Percentiles rank a stretch among this genome's conserved stretches.
Conservation (phyloP, 495 filamentous ascomycete genomes). For the Neurospora intermedia region DNA sequence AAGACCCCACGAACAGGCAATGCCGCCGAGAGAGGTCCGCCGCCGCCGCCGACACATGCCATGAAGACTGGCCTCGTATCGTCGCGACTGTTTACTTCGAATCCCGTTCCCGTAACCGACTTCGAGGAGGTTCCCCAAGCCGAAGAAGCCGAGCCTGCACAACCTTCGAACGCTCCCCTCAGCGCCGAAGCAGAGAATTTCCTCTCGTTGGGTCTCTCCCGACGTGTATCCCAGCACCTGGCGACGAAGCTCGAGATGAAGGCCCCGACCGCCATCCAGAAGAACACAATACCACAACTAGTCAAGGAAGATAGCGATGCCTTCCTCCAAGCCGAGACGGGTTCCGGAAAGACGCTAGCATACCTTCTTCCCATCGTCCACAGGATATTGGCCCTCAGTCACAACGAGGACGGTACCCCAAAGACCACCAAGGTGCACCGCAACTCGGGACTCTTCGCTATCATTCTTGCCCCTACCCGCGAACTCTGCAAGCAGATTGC, state of each 20-base stretch:
- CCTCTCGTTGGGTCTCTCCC: constrained; percentile 66
- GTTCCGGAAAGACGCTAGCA: constrained; percentile 92
- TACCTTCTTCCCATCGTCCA: constrained; percentile 89
- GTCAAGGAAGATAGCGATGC: constrained; percentile 79
- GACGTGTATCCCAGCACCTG: constrained; percentile 67
- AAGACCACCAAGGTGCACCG: constrained; percentile 49
- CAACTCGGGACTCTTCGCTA: constrained; percentile 82
- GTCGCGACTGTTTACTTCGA: constrained; percentile 85
- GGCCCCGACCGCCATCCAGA: constrained; percentile 90
- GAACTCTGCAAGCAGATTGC: constrained; percentile 92
- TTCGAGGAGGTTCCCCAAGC: constrained; percentile 30
- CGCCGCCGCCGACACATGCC: constrained; percentile 13
- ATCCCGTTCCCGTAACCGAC: constrained; percentile 54
- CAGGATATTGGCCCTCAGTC: constrained; percentile 66
- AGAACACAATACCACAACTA: constrained; percentile 62
- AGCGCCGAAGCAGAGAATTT: constrained; percentile 74
- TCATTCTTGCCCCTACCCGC: constrained; percentile 82
- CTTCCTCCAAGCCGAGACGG: constrained; percentile 94
- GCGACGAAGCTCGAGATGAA: constrained; percentile 79
- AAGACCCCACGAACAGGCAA: constrained; percentile 10
- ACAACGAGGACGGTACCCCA: constrained; percentile 32
- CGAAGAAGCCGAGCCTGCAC: constrained; percentile 40
- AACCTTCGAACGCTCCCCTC: constrained; percentile 95
- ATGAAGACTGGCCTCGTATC: constrained; percentile 45
- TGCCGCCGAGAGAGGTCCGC: constrained; percentile 10